A percentile compares a stretch with the other conserved stretches of the same genome.
Evolutionary conservation across 2,329 filamentous ascomycete species (phyloP).

Genomic region (Paraconiothyrium sp.): DNA sequence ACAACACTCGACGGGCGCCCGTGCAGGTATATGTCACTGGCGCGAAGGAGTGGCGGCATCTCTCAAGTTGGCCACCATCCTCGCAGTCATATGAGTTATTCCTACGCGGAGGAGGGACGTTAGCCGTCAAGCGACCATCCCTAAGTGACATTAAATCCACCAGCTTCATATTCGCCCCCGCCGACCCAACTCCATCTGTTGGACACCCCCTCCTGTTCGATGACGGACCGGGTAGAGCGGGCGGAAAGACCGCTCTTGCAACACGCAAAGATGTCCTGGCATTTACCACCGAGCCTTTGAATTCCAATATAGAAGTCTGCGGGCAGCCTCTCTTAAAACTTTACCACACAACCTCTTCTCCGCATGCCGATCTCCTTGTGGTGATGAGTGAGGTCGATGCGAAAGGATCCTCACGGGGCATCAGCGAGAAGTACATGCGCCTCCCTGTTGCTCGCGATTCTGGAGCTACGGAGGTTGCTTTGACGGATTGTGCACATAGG

Average conservation of each 20-base stretch:
- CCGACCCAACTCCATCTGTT: conserved; percentile 23
- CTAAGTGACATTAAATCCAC: neutral
- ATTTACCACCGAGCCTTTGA: neutral
- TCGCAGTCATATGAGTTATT: conserved; percentile 14
- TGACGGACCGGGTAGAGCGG: neutral
- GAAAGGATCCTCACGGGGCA: neutral
- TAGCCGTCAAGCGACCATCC: neutral
- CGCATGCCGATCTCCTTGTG: neutral
- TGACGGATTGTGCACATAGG: neutral
- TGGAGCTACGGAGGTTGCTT: neutral
- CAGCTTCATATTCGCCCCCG: conserved; percentile 24
- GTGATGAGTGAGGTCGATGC: neutral
- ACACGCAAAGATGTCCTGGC: neutral
- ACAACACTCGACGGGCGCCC: neutral
- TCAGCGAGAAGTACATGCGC: neutral
- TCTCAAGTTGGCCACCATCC: conserved; percentile 19
- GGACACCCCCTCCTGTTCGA: conserved; percentile 18
- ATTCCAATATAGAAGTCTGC: neutral
- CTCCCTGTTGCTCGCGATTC: neutral
- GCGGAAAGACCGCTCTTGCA: neutral
- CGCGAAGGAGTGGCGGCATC: conserved; percentile 23
- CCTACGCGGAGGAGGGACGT: conserved; percentile 4
- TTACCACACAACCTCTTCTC: neutral
- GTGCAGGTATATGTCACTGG: conserved; percentile 29
- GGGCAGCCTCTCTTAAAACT: neutral